A percentile compares a stretch with the other conserved stretches of the same genome.
These are phyloP conservation scores for Immersiporthe knoxdaviesiana DNA, from an alignment of 2,329 filamentous ascomycete species.

Conservation along the genomic window DNA sequence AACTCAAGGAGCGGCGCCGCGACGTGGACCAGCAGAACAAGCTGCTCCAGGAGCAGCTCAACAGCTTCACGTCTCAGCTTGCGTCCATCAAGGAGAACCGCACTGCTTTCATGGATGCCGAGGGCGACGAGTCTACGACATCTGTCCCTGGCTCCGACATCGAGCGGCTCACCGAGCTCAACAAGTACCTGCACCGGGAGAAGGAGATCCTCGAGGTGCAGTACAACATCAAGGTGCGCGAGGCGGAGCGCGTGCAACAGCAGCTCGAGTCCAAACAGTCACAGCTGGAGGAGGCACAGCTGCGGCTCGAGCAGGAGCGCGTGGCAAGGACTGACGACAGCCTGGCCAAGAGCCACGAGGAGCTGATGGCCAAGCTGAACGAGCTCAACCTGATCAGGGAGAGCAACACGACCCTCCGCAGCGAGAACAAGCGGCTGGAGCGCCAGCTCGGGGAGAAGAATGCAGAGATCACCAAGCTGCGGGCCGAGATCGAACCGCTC, in stretches of 20 bases:
- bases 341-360: slow-evolving; percentile 77
- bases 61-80: slow-evolving; percentile 80
- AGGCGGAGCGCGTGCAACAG: slow-evolving; percentile 85
- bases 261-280: slow-evolving; percentile 85
- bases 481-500: slow-evolving; percentile 77
- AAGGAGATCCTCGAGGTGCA: slow-evolving; percentile 99
- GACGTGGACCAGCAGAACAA: slow-evolving; percentile 90
- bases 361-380: slow-evolving; percentile 91
- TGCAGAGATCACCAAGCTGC: slow-evolving; percentile 73
- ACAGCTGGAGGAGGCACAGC: slow-evolving; percentile 84
- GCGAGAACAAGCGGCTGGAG: slow-evolving; percentile 80
- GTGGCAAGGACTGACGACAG: slow-evolving; percentile 74
- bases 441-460: slow-evolving; percentile 75
- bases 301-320: slow-evolving; percentile 91
- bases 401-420: slow-evolving; percentile 87
- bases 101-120: slow-evolving; percentile 51
- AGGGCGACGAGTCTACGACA: slow-evolving; percentile 58
- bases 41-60: slow-evolving; percentile 85
- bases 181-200: slow-evolving; percentile 87
- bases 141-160: slow-evolving; percentile 61
- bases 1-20: slow-evolving; percentile 77
- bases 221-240: slow-evolving; percentile 84
- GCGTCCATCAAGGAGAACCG: slow-evolving; percentile 77
- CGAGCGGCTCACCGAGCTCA: slow-evolving; percentile 85
- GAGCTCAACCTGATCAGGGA: slow-evolving; percentile 96